These are phyloP conservation scores for Rhododendron kiyosumense DNA, from an alignment of 148 eudicot species.

Conservation along the genomic window DNA sequence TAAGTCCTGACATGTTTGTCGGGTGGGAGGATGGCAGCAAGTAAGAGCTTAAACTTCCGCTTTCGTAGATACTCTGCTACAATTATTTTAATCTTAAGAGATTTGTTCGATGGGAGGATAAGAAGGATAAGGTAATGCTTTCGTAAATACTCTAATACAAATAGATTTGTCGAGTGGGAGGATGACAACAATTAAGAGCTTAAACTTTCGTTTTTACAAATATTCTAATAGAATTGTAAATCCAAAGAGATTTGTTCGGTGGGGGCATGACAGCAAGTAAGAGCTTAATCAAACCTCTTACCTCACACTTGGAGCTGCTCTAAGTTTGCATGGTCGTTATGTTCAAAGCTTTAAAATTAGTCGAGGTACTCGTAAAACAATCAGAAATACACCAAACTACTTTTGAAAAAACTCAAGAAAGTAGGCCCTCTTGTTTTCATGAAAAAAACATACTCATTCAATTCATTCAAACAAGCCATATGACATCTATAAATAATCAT, in stretches of 20 bases:
- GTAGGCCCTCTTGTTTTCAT: neutral
- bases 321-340: neutral
- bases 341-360: neutral
- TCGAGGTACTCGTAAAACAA: neutral
- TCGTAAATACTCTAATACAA: too few relatives aligned
- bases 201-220: too few relatives aligned
- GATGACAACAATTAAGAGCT: neutral
- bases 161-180: too few relatives aligned
- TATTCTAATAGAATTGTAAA: too few relatives aligned
- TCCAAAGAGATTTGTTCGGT: too few relatives aligned
- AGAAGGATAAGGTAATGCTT: too few relatives aligned
- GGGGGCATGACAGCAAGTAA: neutral
- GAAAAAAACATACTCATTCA: too few relatives aligned
- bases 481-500: too few relatives aligned
- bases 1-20: neutral
- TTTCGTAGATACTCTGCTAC: too few relatives aligned
- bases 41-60: neutral
- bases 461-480: too few relatives aligned
- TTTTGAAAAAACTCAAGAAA: neutral
- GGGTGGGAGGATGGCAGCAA: neutral
- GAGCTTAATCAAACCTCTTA: neutral
- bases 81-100: too few relatives aligned
- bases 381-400: neutral
- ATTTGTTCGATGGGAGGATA: neutral
- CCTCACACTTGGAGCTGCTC: neutral